Conservation (phyloP, 441 rosid species). For the Adansonia rubrostipa region DNA sequence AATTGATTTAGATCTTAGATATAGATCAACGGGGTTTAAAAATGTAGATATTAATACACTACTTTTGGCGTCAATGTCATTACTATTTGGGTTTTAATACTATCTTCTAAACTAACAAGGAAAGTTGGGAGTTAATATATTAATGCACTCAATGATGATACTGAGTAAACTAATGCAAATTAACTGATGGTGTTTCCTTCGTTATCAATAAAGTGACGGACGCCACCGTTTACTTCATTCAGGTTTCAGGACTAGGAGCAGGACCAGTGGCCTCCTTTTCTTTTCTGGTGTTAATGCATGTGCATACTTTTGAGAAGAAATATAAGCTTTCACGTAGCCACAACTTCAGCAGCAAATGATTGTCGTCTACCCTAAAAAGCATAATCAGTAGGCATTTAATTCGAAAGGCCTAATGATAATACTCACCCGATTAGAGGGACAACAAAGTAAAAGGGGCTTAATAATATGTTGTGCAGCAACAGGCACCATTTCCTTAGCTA, state of each 20-base stretch:
- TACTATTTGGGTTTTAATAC: no score
- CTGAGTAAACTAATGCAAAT: neutral
- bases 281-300: neutral
- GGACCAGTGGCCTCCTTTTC: neutral
- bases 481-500: neutral
- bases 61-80: neutral
- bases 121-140: neutral
- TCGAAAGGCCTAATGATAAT: neutral
- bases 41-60: neutral
- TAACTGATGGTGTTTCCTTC: neutral
- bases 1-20: neutral
- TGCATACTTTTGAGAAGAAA: neutral
- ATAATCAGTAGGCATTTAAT: neutral
- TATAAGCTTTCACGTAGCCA: neutral
- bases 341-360: neutral
- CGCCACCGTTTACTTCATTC: neutral
- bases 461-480: neutral
- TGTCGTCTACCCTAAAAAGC: neutral
- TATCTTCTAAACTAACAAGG: neutral
- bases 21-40: neutral
- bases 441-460: neutral
- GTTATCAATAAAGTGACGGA: neutral
- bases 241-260: neutral
- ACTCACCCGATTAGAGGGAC: neutral
- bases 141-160: neutral